A percentile compares a stretch with the other conserved stretches of the same genome.
These are phyloP conservation scores for Chernovozyma aurita DNA, from an alignment of 1,139 yeast genomes.

Conservation along the genomic window DNA sequence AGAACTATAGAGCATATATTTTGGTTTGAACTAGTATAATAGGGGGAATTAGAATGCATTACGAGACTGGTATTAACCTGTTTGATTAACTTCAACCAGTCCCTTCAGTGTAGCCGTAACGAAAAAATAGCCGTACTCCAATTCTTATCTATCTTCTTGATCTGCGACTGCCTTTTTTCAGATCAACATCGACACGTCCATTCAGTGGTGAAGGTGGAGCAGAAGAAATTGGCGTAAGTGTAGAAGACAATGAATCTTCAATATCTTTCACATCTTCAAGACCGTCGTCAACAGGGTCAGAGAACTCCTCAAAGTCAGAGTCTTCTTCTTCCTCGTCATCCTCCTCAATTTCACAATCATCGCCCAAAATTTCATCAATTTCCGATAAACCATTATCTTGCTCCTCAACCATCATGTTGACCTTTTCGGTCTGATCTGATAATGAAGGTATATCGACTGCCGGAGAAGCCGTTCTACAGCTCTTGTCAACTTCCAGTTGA, in stretches of 20 bases:
- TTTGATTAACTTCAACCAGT: no score
- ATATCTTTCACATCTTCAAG: constrained; percentile 11
- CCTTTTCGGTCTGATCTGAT: constrained; percentile 3
- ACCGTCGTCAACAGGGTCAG: constrained; percentile 7
- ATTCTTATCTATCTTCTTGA: no score
- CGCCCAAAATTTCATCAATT: constrained; percentile 10
- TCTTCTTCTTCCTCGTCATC: constrained; percentile 10
- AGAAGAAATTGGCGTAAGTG: no score
- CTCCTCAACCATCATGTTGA: constrained; percentile 4
- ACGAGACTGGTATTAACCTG: no score
- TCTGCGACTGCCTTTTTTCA: no score
- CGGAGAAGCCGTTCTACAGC: neutral
- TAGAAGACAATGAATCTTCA: no score
- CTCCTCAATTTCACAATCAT: constrained; percentile 8
- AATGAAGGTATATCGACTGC: neutral
- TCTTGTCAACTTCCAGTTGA: neutral
- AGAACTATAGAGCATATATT: neutral
- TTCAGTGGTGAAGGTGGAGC: no score
- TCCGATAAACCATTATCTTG: constrained; percentile 11
- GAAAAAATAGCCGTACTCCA: no score
- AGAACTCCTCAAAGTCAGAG: neutral
- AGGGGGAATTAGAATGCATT: no score
- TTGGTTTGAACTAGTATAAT: neutral
- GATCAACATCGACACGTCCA: no score
- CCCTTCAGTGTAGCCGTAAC: no score